Evolutionary conservation across 2,329 filamentous ascomycete genomes (phyloP).

Genomic region (Sporothrix pallida): DNA sequence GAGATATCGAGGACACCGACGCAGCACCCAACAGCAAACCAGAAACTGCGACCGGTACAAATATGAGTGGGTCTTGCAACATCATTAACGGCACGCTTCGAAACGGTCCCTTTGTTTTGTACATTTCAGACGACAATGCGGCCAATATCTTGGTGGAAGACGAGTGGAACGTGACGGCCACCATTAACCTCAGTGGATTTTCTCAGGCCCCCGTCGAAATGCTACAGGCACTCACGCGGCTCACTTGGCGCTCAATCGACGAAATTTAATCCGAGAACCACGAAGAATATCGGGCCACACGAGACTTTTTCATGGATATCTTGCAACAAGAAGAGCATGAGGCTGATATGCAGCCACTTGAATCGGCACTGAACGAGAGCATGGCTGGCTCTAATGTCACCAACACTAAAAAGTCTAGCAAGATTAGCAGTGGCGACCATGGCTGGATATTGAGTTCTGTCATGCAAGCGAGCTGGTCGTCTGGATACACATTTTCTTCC

Average conservation of each 20-base stretch:
- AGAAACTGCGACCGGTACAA: too few species aligned
- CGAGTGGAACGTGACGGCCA: slow-evolving; percentile 44
- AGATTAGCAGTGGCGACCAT: too few species aligned
- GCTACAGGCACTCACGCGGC: slow-evolving; percentile 42
- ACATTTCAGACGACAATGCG: slow-evolving; percentile 42
- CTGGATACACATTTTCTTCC: slow-evolving; percentile 20
- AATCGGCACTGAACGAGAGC: not conserved
- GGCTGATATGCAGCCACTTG: not conserved
- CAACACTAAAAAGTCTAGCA: too few species aligned
- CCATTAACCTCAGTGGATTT: slow-evolving; percentile 45
- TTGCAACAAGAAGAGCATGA: slow-evolving; percentile 36
- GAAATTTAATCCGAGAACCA: slow-evolving; percentile 26
- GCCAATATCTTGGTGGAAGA: slow-evolving; percentile 45
- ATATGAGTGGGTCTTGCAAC: not conserved
- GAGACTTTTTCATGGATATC: slow-evolving; percentile 34
- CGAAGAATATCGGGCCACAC: slow-evolving; percentile 32
- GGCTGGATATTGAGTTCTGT: slow-evolving; percentile 1
- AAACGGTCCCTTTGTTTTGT: slow-evolving; percentile 38
- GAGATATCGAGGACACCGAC: too few species aligned
- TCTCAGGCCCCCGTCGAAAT: slow-evolving; percentile 42
- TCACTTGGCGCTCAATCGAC: slow-evolving; percentile 39
- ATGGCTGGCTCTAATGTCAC: not conserved
- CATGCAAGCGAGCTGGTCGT: slow-evolving; percentile 26
- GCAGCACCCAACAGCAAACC: too few species aligned
- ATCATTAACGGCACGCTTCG: not conserved